Evolutionary conservation across 2,329 filamentous ascomycete species (phyloP).

Genomic region (Zymoseptoria crescenta): DNA sequence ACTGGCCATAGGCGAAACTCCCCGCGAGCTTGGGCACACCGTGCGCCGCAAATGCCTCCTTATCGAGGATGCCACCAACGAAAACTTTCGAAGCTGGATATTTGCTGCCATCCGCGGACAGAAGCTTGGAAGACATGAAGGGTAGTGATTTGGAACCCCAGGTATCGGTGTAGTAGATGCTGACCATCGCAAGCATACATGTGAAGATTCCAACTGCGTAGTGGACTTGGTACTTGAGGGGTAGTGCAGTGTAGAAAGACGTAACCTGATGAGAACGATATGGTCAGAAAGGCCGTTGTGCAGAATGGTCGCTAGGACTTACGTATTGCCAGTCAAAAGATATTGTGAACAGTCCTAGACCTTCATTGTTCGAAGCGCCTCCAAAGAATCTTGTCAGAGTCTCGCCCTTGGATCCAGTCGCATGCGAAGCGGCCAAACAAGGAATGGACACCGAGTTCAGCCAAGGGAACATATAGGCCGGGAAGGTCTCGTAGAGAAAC

Average conservation of each 20-base stretch:
- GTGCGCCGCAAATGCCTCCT: slow-evolving; percentile 34
- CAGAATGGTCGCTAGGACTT: background rate
- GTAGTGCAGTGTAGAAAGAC: slow-evolving; percentile 45
- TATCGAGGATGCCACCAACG: slow-evolving; percentile 35
- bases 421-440: slow-evolving; percentile 47
- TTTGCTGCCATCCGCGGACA: slow-evolving; percentile 32
- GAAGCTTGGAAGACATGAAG: slow-evolving; percentile 49
- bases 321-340: slow-evolving; percentile 49
- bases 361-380: slow-evolving; percentile 46
- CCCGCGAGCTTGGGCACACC: slow-evolving; percentile 45
- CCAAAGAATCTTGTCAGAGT: slow-evolving; percentile 45
- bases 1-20: slow-evolving; percentile 38
- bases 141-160: slow-evolving; percentile 43
- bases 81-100: slow-evolving; percentile 37
- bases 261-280: slow-evolving; percentile 38
- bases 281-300: background rate
- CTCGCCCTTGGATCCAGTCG: slow-evolving; percentile 39
- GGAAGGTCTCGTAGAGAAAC: slow-evolving; percentile 46
- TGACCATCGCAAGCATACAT: slow-evolving; percentile 45
- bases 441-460: slow-evolving; percentile 49
- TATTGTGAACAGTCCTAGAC: slow-evolving; percentile 43
- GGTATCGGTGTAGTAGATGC: slow-evolving; percentile 45
- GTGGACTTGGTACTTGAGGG: slow-evolving; percentile 41
- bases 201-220: slow-evolving; percentile 39
- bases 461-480: slow-evolving; percentile 50